These are phyloP conservation scores for Adiantum capillusveneris DNA, from an alignment of 75 land plant genomes.

Conservation along the genomic window DNA sequence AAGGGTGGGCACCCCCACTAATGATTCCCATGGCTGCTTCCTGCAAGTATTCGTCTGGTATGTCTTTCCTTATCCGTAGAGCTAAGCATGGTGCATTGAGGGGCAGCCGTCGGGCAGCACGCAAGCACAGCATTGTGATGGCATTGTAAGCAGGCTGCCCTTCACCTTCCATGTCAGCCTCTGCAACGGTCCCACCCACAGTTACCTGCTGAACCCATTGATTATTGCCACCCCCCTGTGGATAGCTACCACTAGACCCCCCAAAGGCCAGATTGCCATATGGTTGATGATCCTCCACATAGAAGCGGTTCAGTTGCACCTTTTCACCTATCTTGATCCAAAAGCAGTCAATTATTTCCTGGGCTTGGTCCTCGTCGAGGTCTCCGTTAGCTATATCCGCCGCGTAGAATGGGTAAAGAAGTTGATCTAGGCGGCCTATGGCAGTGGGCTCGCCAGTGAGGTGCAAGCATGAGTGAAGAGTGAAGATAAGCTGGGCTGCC, in stretches of 20 bases:
- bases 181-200: conserved; percentile 1
- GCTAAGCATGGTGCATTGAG: conserved; percentile 2
- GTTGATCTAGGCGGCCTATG: conserved; percentile 1
- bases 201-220: conserved; percentile 7
- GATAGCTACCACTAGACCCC: conserved; percentile 1
- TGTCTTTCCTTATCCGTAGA: not conserved
- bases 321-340: conserved; percentile 6
- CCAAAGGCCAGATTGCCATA: conserved; percentile 1
- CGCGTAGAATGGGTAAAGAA: not conserved
- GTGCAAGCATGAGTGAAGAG: conserved; percentile 4
- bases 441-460: conserved; percentile 3
- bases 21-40: not conserved
- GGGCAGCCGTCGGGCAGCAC: conserved; percentile 1
- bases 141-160: conserved; percentile 1
- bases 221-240: conserved; percentile 1
- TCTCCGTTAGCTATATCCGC: not conserved
- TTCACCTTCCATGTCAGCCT: not conserved
- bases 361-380: conserved; percentile 2
- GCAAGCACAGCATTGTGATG: conserved; percentile 1
- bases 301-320: conserved; percentile 3
- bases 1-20: conserved; percentile 4
- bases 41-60: conserved; percentile 2
- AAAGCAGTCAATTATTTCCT: conserved; percentile 3
- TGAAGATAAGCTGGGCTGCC: conserved; percentile 4
- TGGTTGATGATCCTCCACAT: conserved; percentile 1